Evolutionary conservation across 2,329 filamentous ascomycete species (phyloP).

Genomic region (Diaporthe helianthi): DNA sequence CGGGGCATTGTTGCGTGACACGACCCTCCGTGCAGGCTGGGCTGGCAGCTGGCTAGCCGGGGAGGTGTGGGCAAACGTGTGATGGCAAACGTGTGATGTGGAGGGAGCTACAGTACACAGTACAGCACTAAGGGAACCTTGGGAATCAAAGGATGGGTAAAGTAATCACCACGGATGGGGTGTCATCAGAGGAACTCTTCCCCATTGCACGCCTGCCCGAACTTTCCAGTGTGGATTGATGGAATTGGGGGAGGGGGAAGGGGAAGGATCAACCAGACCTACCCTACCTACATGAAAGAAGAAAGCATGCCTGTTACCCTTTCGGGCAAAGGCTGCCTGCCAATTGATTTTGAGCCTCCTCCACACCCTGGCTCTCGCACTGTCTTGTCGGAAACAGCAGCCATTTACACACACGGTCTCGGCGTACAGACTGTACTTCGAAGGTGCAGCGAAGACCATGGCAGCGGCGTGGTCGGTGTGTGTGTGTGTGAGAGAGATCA

Average conservation of each 20-base stretch:
- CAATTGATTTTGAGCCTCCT: conserved; percentile 8
- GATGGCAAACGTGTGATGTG: too few species aligned
- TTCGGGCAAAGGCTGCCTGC: conserved; percentile 27
- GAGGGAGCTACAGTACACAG: conserved; percentile 16
- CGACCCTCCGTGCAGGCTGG: too few species aligned
- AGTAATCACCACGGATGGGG: too few species aligned
- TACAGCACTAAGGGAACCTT: conserved; percentile 7
- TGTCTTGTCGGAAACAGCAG: conserved; percentile 13
- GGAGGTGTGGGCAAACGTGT: too few species aligned
- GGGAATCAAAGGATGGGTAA: not conserved
- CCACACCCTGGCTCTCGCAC: conserved; percentile 14
- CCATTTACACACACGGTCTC: not conserved
- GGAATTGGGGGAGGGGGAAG: not conserved
- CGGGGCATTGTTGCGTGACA: too few species aligned
- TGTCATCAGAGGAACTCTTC: not conserved
- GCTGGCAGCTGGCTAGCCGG: too few species aligned
- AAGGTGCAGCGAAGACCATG: not conserved
- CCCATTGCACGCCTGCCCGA: not conserved
- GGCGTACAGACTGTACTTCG: too few species aligned
- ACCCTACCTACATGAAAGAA: conserved; percentile 28
- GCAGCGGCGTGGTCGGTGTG: conserved; percentile 4
- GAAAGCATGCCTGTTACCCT: conserved; percentile 27
- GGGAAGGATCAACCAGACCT: not conserved
- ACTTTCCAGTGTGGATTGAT: not conserved
- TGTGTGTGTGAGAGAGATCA: too few species aligned